Percentiles rank a stretch among this genome's conserved stretches.
Evolutionary conservation across 768 basidiomycete genomes (phyloP).

Genomic region (Boletus coccyginus): DNA sequence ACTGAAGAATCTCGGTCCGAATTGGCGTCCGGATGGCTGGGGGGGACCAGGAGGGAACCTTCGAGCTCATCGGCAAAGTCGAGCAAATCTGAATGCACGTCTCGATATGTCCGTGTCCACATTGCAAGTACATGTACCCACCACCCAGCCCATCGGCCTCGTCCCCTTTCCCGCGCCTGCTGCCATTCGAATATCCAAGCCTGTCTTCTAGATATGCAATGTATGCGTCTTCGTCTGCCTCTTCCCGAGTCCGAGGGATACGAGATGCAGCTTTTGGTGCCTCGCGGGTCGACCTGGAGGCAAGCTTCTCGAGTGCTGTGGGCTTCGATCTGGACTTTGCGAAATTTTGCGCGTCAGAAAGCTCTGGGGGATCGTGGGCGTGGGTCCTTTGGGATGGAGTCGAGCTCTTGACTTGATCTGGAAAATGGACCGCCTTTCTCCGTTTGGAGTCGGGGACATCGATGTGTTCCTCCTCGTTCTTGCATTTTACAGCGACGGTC

Average conservation of each 20-base stretch:
- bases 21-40: not conserved
- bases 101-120: not conserved
- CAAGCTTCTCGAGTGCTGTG: slow-evolving; percentile 37
- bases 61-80: slow-evolving; percentile 42
- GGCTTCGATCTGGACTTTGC: slow-evolving; percentile 13
- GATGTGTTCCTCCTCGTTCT: slow-evolving; percentile 41
- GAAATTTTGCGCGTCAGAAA: not conserved
- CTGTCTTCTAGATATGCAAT: slow-evolving; percentile 81
- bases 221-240: slow-evolving; percentile 78
- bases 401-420: slow-evolving; percentile 1
- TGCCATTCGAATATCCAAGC: slow-evolving; percentile 53
- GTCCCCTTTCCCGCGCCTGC: slow-evolving; percentile 41
- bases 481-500: slow-evolving; percentile 33
- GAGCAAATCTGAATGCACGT: slow-evolving; percentile 45
- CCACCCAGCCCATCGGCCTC: slow-evolving; percentile 87
- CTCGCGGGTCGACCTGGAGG: slow-evolving; percentile 13
- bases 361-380: not conserved
- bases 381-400: not conserved
- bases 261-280: not conserved
- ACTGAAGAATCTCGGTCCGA: not conserved
- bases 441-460: slow-evolving; percentile 40
- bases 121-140: slow-evolving; percentile 31
- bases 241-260: slow-evolving; percentile 35
- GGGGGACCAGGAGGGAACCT: not conserved
- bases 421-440: slow-evolving; percentile 42